Evolutionary conservation across 2,329 filamentous ascomycete genomes (phyloP).

Genomic region (Botrytis paeoniae): DNA sequence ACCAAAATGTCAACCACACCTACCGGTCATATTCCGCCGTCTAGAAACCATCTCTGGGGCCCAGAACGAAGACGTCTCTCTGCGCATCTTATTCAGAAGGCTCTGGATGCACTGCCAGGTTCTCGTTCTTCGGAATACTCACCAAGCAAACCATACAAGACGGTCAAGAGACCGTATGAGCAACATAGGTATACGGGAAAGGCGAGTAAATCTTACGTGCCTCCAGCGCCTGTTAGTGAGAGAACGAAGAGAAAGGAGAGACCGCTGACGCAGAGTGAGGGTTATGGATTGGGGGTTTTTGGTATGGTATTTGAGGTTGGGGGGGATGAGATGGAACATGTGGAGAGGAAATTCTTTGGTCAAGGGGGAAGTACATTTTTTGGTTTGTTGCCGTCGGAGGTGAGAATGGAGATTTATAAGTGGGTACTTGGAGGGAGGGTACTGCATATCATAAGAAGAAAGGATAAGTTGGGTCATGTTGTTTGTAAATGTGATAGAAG

Average conservation of each 20-base stretch:
- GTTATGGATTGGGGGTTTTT: conserved; percentile 1
- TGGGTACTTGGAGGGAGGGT: conserved; percentile 24
- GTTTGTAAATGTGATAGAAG: not conserved
- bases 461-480: conserved; percentile 21
- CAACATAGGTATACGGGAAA: conserved; percentile 6
- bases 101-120: conserved; percentile 3
- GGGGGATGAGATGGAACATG: not conserved
- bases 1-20: not conserved
- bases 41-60: conserved; percentile 1
- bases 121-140: not conserved
- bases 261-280: not conserved
- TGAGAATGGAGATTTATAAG: conserved; percentile 23
- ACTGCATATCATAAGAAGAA: conserved; percentile 26
- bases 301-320: not conserved
- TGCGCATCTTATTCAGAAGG: not conserved
- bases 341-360: not conserved
- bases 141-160: not conserved
- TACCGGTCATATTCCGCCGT: not conserved
- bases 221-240: not conserved
- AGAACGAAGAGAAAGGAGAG: not conserved
- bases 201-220: conserved; percentile 7
- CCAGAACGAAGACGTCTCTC: conserved; percentile 9
- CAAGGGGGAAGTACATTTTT: conserved; percentile 9
- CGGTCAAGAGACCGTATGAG: not conserved
- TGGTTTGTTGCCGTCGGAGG: not conserved